These are phyloP conservation scores for Lichtheimia ornata DNA, from an alignment of 371 early-diverging fungal genomes.

Conservation along the genomic window DNA sequence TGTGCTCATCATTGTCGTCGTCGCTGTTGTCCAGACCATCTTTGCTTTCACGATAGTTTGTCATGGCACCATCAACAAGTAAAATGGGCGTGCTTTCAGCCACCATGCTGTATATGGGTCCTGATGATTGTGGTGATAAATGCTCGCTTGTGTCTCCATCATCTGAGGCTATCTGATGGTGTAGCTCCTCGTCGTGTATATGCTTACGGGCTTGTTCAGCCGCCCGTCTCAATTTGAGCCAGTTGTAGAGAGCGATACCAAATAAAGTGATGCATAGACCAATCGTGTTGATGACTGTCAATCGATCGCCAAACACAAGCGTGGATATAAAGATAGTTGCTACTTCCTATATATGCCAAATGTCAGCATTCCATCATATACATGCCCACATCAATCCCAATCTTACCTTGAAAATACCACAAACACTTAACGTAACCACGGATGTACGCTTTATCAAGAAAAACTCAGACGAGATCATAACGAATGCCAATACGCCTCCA, in stretches of 20 bases:
- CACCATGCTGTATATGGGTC: constrained; percentile 41
- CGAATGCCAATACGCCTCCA: constrained; percentile 86
- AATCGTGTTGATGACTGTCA: constrained; percentile 65
- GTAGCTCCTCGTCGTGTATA: constrained; percentile 14
- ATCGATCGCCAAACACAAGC: constrained; percentile 72
- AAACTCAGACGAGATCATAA: constrained; percentile 89
- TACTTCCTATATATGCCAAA: constrained; percentile 54
- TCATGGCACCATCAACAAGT: constrained; percentile 37
- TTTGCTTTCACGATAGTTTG: constrained; percentile 27
- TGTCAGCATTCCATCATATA: not conserved
- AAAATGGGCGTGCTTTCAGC: constrained; percentile 55
- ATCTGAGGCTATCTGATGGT: constrained; percentile 5
- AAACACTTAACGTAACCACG: constrained; percentile 88
- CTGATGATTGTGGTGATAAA: constrained; percentile 1
- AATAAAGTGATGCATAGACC: constrained; percentile 72
- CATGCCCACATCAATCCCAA: not conserved
- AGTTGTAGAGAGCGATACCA: constrained; percentile 74
- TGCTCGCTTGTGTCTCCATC: constrained; percentile 9
- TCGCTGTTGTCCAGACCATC: constrained; percentile 12
- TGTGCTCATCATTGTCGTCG: constrained; percentile 1
- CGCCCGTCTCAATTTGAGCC: constrained; percentile 40
- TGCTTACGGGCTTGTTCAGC: constrained; percentile 18
- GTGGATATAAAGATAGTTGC: constrained; percentile 68
- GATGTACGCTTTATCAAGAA: constrained; percentile 84
- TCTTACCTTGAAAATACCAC: constrained; percentile 83